Base-by-base conservation (phyloP, 164 flowering plant species). In the Liquidambar formosana region DNA sequence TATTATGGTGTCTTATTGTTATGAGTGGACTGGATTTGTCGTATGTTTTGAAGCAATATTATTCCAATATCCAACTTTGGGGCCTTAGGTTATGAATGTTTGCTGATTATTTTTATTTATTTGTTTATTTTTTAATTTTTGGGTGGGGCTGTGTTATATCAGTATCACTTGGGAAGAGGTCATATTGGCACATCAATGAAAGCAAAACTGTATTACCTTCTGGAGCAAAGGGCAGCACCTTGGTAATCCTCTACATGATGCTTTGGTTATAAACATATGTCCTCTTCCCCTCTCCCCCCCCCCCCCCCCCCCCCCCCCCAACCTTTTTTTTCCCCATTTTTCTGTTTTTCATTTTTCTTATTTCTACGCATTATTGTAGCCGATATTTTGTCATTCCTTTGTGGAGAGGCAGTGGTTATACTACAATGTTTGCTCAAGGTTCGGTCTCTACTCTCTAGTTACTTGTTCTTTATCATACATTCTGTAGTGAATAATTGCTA, bases 381-480 rank as follows among this genome's bases (percentile, higher is more conserved):
- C 91, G 81, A 10, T 81, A 92, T 76, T 95, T 95, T 80, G 96
- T 89, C 75, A 81, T 95, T 78, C 99, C 99, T 38, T 71, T 95
- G 78, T 83, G 92, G 94, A 89, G 81, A 77, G 96, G 93, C 77
- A 83, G 82, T 75, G 99, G 97, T 56, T 95, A 88, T 61, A 78
- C 85, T 21, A 89, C 93, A n/a, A 91, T 95, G 93, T 95, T 95
- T 77, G 73, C 78, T 75, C 99, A 95, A 88, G 99, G 99, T 94
- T 43, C 18, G 74, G 25, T 72, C 57, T 63, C 41, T 21, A 74
- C 22, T 73, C 60, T 63, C 59, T 54, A 19, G 9, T 56, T 27
- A 44, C 51, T 49, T 58, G 11, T 14, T 19, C 45, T 67, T 45
- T 16, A 10, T 45, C 8, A 23, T 44, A 44, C 44, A 10, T 65